phyloP scores from a whole-genome alignment of 768 basidiomycete species.

The Boletus sensibilis region DNA sequence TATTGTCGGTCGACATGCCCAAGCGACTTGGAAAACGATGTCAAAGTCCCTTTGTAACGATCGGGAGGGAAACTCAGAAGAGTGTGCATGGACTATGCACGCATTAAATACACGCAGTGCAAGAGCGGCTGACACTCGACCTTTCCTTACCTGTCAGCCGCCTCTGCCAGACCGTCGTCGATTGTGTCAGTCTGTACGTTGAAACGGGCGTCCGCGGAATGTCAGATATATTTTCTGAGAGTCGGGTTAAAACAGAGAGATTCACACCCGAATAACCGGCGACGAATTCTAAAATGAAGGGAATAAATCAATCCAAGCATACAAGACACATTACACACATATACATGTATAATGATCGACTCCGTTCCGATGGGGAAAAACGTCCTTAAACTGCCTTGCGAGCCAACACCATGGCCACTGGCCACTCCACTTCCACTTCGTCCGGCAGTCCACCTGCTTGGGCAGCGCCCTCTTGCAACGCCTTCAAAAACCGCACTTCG shows the following conservation, averaged over 20 bases:
- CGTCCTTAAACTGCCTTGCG: constrained; percentile 5
- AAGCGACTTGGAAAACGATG: background rate
- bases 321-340: background rate
- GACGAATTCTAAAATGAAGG: background rate
- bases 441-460: constrained; percentile 22
- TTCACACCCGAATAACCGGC: background rate
- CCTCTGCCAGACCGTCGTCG: background rate
- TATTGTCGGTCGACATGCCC: constrained; percentile 9
- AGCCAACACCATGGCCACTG: constrained; percentile 31
- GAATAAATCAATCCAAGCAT: background rate
- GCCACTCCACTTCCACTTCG: constrained; percentile 41
- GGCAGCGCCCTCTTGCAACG: constrained; percentile 42
- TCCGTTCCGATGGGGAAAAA: too few relatives aligned
- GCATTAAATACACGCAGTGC: background rate
- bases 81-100: background rate
- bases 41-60: background rate
- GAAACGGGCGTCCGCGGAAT: background rate
- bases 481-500: constrained; percentile 60
- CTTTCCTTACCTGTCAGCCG: constrained; percentile 4
- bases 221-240: background rate
- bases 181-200: background rate
- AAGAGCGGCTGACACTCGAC: constrained; percentile 8
- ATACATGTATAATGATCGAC: background rate
- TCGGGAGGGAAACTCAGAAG: background rate
- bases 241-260: too few relatives aligned